Base-by-base conservation (phyloP, 2,329 filamentous ascomycete species). In the Teratosphaeria gauchensis region DNA sequence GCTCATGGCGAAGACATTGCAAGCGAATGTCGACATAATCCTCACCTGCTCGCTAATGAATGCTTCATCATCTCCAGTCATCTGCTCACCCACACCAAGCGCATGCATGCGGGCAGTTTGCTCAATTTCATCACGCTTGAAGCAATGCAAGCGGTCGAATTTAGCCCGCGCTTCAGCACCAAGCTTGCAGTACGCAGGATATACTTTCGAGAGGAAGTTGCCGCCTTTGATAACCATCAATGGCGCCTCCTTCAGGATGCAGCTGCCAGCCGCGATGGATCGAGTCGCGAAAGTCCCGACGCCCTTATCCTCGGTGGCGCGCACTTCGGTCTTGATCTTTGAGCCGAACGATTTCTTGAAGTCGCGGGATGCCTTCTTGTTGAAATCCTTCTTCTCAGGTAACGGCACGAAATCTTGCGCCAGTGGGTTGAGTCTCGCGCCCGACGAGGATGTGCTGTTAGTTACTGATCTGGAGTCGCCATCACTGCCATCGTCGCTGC, bases 1-100 rank as follows among this genome's bases (percentile, higher is more conserved):
- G 12, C 60, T 52, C 32, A 64, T 56, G 6, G 54, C 31, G 58
- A 69, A 66, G 59, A 64, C 63, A 58, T 69, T 69, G 56, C 56
- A 60, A n/a, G 64, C 57, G 57, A 69, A 69, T 32, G 63, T 65
- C 14, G 60, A 60, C 63, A 69, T 67, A 48, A 65, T 61, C 14
- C 63, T 56, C 16, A 64, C 57, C 11, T 64, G 62, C 16, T 65
- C 59, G 7, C 42, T 48, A 21, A 64, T 58, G 9, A 60, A 31
- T n/a, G 60, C 52, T 30, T 60, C 53, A 53, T 60, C 12, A 32
- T 63, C 58, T 8, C 42, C n/a, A 16, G 19, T 21, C 42, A 19
- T 48, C 16, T 58, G 57, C 35, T 52, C 54, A 21, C 53, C 60
- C 21, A 32, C 38, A 24, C 60, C 61, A 30, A 60, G 53, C 19